Evolutionary conservation across 805 yeast genomes (phyloP), one percentile per base, ranked within the genome.

Genomic region (Kuraishia ogatae): DNA sequence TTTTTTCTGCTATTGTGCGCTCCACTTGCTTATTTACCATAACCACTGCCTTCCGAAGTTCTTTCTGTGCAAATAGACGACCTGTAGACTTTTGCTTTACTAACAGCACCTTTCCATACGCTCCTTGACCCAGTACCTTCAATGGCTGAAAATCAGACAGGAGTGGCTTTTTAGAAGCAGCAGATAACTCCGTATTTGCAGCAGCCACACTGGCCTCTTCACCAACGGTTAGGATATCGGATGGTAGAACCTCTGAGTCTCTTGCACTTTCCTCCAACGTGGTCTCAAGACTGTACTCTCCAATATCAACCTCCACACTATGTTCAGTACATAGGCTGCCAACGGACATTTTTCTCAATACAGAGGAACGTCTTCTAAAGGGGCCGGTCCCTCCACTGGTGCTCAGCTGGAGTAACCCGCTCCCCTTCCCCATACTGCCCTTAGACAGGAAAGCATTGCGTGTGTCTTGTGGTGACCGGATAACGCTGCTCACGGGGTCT

Each of bases 41-140:
- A 65, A 90, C 83, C 24, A 89, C 81, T 0, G 96, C 96, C 66
- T 90, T 90, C 61, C 82, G 82, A 58, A 90, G 72, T 62, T 90
- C 96, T 65, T 90, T 90, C 75, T 88, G 94, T 0, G 97, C 97
- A 69, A 81, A 91, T 13, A 90, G 69, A 60, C 79, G 79, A 0
- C 85, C 85, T 0, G 88, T 80, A 23, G 70, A 58, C 53, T 68
- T 73, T 64, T 89, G 91, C 53, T 83, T 81, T 1, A 90, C 97
- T 21, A 90, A 71, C 8, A 88, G 70, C 2, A 90, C 97, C 65
- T 88, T 89, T 2, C 97, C 97, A 61, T 87, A 90, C 1, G 96
- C 90, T 2, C 97, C 97, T 54, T 84, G 80, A 0, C 97, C 97
- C 7, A 90, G 72, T 0, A 89, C 94, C 60, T 82, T 85, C 6